These are phyloP conservation scores for Abrus pulchellus DNA, from an alignment of 306 rosid genomes.

Conservation along the genomic window DNA sequence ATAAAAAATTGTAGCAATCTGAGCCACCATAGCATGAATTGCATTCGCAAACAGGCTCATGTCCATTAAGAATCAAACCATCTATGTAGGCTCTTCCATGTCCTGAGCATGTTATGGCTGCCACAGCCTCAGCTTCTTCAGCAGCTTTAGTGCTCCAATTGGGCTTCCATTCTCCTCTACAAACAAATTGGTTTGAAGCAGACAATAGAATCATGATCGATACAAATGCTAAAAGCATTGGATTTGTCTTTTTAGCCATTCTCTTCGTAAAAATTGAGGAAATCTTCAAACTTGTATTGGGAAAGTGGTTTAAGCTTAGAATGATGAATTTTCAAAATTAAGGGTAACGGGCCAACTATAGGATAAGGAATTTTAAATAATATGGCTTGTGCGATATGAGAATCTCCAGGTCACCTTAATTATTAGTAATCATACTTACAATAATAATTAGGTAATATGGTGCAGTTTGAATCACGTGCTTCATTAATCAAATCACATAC, in stretches of 20 bases:
- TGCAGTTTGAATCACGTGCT: no score
- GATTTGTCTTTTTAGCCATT: slow-evolving; percentile 25
- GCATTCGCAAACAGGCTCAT: slow-evolving; percentile 62
- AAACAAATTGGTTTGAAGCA: neutral
- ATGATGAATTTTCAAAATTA: no score
- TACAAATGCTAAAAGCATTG: neutral
- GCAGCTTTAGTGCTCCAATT: slow-evolving; percentile 61
- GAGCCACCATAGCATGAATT: slow-evolving; percentile 59
- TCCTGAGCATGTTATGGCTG: slow-evolving; percentile 61
- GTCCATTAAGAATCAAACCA: slow-evolving; percentile 55
- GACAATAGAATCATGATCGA: neutral
- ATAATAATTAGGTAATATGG: no score
- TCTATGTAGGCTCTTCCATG: slow-evolving; percentile 71
- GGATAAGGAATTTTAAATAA: no score
- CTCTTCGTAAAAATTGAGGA: neutral
- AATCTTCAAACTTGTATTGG: no score
- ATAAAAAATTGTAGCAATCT: slow-evolving; percentile 45
- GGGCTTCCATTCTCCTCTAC: slow-evolving; percentile 39
- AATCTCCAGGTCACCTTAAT: no score
- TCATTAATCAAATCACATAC: no score
- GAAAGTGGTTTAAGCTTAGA: no score
- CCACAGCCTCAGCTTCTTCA: slow-evolving; percentile 59
- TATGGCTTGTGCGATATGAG: no score
- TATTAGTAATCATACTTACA: no score
- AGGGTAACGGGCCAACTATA: no score